phyloP scores from a whole-genome alignment of 176 grass and related monocot genomes.

The Eleusine coracana region DNA sequence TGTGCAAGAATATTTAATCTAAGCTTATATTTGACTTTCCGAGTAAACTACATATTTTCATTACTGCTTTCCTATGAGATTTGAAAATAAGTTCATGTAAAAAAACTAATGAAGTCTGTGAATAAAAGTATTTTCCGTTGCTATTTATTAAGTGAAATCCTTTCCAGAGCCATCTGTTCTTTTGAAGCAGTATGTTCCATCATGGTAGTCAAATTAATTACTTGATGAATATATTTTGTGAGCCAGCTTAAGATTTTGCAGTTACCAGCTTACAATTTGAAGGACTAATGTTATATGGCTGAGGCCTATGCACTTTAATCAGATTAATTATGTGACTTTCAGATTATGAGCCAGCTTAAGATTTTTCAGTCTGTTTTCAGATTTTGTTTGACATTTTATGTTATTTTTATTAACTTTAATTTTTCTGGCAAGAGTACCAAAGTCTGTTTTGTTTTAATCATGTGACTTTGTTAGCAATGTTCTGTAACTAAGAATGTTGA shows the following conservation, averaged over 20 bases:
- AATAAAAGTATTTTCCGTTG: background rate
- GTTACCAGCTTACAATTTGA: background rate
- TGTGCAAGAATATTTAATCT: background rate
- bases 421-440: background rate
- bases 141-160: background rate
- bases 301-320: background rate
- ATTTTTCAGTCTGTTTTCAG: too few relatives aligned
- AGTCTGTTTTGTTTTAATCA: background rate
- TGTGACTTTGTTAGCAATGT: constrained; percentile 9
- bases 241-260: constrained; percentile 1
- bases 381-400: background rate
- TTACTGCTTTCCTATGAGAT: background rate
- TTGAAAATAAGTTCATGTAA: background rate
- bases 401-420: background rate
- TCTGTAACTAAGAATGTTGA: background rate
- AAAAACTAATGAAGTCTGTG: background rate
- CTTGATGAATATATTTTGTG: background rate
- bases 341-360: too few relatives aligned
- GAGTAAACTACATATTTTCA: background rate
- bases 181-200: background rate
- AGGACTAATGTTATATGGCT: background rate
- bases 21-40: background rate
- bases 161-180: background rate
- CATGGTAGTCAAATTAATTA: background rate
- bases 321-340: too few relatives aligned